Evolutionary conservation across 2,329 filamentous ascomycete species (phyloP), one percentile per base, ranked within the genome.

Genomic region (Diplodia corticola): DNA sequence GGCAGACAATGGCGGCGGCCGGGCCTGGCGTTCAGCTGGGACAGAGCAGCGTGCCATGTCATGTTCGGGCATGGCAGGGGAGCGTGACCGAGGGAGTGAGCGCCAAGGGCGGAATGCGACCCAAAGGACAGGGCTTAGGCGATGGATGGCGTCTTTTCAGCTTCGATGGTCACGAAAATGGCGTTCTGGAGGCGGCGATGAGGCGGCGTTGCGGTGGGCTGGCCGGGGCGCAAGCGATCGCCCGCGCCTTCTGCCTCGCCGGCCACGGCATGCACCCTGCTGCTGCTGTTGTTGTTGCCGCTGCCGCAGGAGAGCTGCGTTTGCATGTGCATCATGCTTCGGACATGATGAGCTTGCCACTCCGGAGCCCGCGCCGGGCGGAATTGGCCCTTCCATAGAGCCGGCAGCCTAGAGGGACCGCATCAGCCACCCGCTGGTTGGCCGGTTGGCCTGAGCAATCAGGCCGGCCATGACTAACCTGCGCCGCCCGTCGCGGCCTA

Each of bases 101-200:
- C 40, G 57, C 57, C 57, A 30, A 61, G 40, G 57, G 57, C 44
- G 57, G 57, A 49, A 49, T 33, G 57, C 57, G 57, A 48, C 44
- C 24, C 40, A 49, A 49, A 61, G 12, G 44, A 49, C 57, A 50
- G 57, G 57, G 57, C 57, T 48, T 49, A 49, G 57, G 57, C 57
- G 40, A 49, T 49, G 28, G 35, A 61, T 61, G 57, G 57, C 57
- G 57, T 61, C 40, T 61, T 61, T 61, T 61, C 57, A 61, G 57
- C 57, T 61, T 49, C 24, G 57, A 61, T 61, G 44, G 57, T 33
- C 57, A 26, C 57, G 44, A 61, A 22, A 35, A 61, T 61, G 57
- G 57, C 57, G 57, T 61, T 49, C 57, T 61, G 57, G 57, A 60
- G 57, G 57, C 57, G 57, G 33, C 54, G 54, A 12, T 33, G 22